Evolutionary conservation across 352 stramenopile species (phyloP).

Genomic region (Globisporangium nagaii): DNA sequence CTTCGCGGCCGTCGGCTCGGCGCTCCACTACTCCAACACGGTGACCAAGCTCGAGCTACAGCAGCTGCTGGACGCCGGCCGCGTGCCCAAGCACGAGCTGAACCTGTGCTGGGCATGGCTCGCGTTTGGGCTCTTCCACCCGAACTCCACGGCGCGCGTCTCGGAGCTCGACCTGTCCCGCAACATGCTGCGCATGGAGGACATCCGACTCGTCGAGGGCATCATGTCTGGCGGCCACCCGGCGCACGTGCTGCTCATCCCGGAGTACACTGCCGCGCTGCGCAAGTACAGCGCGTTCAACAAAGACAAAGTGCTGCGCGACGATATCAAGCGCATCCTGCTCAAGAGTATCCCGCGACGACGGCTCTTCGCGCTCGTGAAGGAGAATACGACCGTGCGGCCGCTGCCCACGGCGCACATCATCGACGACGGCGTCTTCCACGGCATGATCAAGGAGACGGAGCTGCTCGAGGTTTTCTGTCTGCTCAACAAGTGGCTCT

Average conservation of each 20-base stretch:
- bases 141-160: conserved; percentile 44
- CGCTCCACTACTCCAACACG: conserved; percentile 51
- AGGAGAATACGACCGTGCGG: conserved; percentile 35
- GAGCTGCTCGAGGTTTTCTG: conserved; percentile 52
- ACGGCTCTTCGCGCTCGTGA: conserved; percentile 40
- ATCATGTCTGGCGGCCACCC: conserved; percentile 49
- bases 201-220: conserved; percentile 40
- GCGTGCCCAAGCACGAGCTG: conserved; percentile 33
- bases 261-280: conserved; percentile 35
- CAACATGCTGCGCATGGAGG: conserved; percentile 56
- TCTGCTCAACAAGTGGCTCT: conserved; percentile 48
- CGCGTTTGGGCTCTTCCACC: conserved; percentile 48
- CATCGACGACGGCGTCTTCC: conserved; percentile 34
- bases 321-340: conserved; percentile 42
- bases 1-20: conserved; percentile 40
- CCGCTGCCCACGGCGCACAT: conserved; percentile 39
- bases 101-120: conserved; percentile 49
- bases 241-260: conserved; percentile 39
- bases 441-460: conserved; percentile 31
- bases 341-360: conserved; percentile 43
- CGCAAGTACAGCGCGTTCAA: conserved; percentile 47
- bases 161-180: conserved; percentile 34
- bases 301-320: conserved; percentile 39
- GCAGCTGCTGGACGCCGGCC: conserved; percentile 33
- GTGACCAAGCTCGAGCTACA: conserved; percentile 46